These are phyloP conservation scores for Fusarium sarcochroum DNA, from an alignment of 2,329 filamentous ascomycete species.

Conservation along the genomic window DNA sequence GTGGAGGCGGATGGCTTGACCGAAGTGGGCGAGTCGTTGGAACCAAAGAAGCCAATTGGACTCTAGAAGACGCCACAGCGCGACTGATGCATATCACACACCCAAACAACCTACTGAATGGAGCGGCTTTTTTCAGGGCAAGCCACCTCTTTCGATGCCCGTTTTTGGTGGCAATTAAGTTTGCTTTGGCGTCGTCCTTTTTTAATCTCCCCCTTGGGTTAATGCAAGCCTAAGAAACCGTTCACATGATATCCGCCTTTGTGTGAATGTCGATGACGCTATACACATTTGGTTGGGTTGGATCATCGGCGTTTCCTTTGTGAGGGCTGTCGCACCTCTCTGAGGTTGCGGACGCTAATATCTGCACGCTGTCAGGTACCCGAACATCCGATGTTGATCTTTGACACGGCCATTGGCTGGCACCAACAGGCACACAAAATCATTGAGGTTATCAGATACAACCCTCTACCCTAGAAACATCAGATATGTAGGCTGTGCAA, in stretches of 20 bases:
- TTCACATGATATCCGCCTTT: neutral
- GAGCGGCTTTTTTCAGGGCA: constrained; percentile 8
- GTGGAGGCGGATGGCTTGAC: constrained; percentile 10
- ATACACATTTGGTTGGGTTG: constrained; percentile 11
- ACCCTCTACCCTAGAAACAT: constrained; percentile 1
- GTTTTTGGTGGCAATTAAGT: constrained; percentile 36
- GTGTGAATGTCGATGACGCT: constrained; percentile 20
- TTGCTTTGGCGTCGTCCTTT: constrained; percentile 10
- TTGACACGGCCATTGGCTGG: neutral
- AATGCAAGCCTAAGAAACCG: constrained; percentile 10
- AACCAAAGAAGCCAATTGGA: constrained; percentile 1
- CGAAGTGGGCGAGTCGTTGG: constrained; percentile 22
- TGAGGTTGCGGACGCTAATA: constrained; percentile 19
- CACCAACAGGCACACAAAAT: neutral
- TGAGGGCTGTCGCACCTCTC: neutral
- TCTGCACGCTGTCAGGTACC: constrained; percentile 40
- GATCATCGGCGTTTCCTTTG: constrained; percentile 4
- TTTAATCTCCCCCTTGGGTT: constrained; percentile 37
- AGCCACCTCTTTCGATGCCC: constrained; percentile 25
- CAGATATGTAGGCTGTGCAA: neutral
- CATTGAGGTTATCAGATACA: neutral
- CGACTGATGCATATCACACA: constrained; percentile 24
- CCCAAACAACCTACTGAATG: neutral
- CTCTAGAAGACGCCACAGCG: constrained; percentile 37
- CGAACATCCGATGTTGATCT: constrained; percentile 12